These are phyloP conservation scores for Arthrinium puccinioides DNA, from an alignment of 2,329 filamentous ascomycete genomes.

Conservation along the genomic window DNA sequence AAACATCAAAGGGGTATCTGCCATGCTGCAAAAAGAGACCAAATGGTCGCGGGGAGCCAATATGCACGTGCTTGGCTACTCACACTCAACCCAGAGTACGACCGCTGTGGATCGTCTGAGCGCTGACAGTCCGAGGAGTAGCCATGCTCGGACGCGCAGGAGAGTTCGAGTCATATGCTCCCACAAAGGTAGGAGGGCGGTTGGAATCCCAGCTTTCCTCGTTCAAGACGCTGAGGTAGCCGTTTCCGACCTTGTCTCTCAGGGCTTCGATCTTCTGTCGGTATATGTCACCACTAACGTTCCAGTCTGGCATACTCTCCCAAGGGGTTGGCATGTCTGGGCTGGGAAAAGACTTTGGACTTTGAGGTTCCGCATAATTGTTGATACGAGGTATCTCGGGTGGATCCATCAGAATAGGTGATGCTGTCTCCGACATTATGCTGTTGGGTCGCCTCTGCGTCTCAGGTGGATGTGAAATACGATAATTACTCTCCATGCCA, in stretches of 20 bases:
- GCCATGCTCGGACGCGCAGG: conserved; percentile 28
- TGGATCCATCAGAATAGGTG: conserved; percentile 17
- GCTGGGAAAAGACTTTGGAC: conserved; percentile 23
- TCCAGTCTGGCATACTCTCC: conserved; percentile 50
- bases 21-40: neutral
- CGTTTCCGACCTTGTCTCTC: conserved; percentile 76
- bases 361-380: conserved; percentile 25
- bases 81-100: conserved; percentile 38
- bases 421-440: conserved; percentile 24
- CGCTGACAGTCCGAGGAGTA: conserved; percentile 26
- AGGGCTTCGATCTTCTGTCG: conserved; percentile 82
- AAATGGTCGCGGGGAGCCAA: conserved; percentile 3
- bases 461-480: conserved; percentile 35
- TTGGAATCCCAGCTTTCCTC: conserved; percentile 62
- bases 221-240: conserved; percentile 78
- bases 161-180: conserved; percentile 28
- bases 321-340: conserved; percentile 26
- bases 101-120: conserved; percentile 46
- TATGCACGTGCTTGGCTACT: conserved; percentile 6
- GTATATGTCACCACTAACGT: conserved; percentile 68
- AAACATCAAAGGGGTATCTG: neutral
- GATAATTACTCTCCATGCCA: conserved; percentile 30
- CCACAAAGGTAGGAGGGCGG: conserved; percentile 28
- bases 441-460: conserved; percentile 23
- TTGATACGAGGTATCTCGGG: conserved; percentile 31